phyloP scores from a whole-genome alignment of 345 rosid genomes.

The Arabis hirsuta region DNA sequence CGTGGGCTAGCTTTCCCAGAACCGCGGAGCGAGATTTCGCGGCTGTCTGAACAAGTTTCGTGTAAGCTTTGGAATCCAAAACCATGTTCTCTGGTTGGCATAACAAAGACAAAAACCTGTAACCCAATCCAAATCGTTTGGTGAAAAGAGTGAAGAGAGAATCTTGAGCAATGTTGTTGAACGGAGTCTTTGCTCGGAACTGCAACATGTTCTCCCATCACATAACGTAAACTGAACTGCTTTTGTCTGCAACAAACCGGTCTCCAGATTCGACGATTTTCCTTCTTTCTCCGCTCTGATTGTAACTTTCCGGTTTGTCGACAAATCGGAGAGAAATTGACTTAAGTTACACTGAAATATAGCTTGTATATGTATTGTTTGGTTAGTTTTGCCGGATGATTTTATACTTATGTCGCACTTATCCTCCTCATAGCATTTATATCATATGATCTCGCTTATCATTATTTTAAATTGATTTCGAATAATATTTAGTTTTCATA shows the following conservation, averaged over 20 bases:
- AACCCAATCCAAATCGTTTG: slow-evolving; percentile 21
- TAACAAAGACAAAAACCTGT: slow-evolving; percentile 22
- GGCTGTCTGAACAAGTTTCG: slow-evolving; percentile 46
- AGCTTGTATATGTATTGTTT: no score
- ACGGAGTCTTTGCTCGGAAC: slow-evolving; percentile 32
- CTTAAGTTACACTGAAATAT: no score
- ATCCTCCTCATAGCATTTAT: no score
- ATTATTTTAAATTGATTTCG: no score
- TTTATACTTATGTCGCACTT: no score
- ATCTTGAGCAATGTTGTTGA: slow-evolving; percentile 16
- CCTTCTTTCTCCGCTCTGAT: no score
- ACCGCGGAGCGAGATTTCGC: slow-evolving; percentile 44
- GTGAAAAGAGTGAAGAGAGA: background rate
- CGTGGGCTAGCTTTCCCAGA: slow-evolving; percentile 51
- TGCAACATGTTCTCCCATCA: slow-evolving; percentile 37
- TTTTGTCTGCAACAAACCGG: slow-evolving; percentile 14
- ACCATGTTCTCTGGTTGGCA: slow-evolving; percentile 24
- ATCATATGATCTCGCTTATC: no score
- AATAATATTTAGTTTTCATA: no score
- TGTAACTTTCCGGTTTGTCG: no score
- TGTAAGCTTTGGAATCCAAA: slow-evolving; percentile 47
- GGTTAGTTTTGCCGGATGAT: no score
- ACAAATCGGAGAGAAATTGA: no score
- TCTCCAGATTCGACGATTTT: background rate
- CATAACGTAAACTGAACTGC: slow-evolving; percentile 30